A percentile compares a stretch with the other conserved stretches of the same genome.
Evolutionary conservation across 768 basidiomycete genomes (phyloP).

Genomic region (Trametes maxima): DNA sequence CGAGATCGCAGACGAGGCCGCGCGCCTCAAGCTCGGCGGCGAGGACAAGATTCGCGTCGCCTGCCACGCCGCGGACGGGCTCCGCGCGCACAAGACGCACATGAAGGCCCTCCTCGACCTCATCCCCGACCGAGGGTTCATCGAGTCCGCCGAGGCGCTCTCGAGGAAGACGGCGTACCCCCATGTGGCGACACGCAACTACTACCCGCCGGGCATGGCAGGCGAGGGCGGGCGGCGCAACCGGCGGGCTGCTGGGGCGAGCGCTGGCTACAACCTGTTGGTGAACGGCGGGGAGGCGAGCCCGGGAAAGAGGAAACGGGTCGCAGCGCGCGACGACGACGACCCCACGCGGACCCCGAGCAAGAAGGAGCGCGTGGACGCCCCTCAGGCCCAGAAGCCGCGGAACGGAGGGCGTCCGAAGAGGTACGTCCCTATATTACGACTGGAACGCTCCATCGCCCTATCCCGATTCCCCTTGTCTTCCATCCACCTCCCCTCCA

Average conservation of each 20-base stretch:
- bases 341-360: conserved; percentile 63
- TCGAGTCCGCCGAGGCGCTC: conserved; percentile 42
- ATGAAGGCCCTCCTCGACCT: conserved; percentile 62
- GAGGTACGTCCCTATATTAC: conserved; percentile 49
- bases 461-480: not conserved
- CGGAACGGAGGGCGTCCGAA: conserved; percentile 58
- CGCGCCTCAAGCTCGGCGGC: conserved; percentile 87
- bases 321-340: conserved; percentile 61
- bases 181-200: conserved; percentile 70
- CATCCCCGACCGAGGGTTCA: conserved; percentile 62
- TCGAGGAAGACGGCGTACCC: conserved; percentile 72
- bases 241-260: conserved; percentile 47
- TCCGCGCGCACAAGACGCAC: conserved; percentile 65
- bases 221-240: conserved; percentile 64
- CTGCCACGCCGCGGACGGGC: conserved; percentile 86
- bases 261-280: conserved; percentile 46
- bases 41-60: conserved; percentile 99
- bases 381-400: conserved; percentile 38
- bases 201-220: conserved; percentile 56
- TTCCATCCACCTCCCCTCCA: not conserved
- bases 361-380: conserved; percentile 57
- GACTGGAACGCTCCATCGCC: not conserved
- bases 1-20: conserved; percentile 94
- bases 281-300: conserved; percentile 57
- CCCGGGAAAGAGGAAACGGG: conserved; percentile 66